Conservation (phyloP, 768 basidiomycete genomes). For the Calocera viscosa region DNA sequence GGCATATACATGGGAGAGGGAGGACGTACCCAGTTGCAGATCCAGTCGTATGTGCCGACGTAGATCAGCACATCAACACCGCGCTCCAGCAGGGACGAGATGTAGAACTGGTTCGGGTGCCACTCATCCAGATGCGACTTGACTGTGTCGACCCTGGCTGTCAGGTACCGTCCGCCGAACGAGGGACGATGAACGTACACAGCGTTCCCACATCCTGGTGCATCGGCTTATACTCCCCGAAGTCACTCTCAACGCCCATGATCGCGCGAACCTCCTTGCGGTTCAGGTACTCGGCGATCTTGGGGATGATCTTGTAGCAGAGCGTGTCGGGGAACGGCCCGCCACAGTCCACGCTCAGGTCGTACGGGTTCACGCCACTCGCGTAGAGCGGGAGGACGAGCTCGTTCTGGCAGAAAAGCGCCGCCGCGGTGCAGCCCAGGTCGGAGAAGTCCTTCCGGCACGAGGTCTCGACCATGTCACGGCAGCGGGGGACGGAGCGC, state of each 20-base stretch:
- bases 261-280: background rate
- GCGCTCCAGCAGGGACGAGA: conserved; percentile 25
- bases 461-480: background rate
- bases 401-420: conserved; percentile 49
- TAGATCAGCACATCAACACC: conserved; percentile 23
- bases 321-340: conserved; percentile 18
- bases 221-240: conserved; percentile 46
- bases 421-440: conserved; percentile 54
- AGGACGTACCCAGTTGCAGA: conserved; percentile 26
- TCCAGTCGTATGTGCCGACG: conserved; percentile 19
- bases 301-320: conserved; percentile 47
- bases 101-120: conserved; percentile 36
- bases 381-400: conserved; percentile 30
- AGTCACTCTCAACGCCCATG: conserved; percentile 19
- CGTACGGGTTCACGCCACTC: conserved; percentile 45
- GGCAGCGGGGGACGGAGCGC: conserved; percentile 4
- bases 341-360: conserved; percentile 49
- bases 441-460: conserved; percentile 37
- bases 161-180: background rate
- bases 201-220: conserved; percentile 36
- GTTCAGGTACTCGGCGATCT: conserved; percentile 8
- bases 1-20: background rate
- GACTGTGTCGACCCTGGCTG: background rate
- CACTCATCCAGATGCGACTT: conserved; percentile 38
- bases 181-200: conserved; percentile 21